phyloP scores from a whole-genome alignment of 495 filamentous ascomycete genomes.

The Astrothelium macrocarpum region DNA sequence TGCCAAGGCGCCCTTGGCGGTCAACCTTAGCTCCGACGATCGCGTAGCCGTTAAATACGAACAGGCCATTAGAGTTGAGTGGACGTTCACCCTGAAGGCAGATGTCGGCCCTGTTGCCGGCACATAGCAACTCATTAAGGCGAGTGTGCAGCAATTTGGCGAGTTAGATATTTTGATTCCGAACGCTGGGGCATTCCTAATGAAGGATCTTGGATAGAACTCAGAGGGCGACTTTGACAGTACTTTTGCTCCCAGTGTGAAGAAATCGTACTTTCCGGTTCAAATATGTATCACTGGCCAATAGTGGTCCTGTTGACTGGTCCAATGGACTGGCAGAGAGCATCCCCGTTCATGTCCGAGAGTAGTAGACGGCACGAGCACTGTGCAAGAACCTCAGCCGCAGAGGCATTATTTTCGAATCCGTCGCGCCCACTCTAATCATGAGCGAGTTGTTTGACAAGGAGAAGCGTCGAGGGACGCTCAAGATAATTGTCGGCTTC shows the following conservation, averaged over 20 bases:
- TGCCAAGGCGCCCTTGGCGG: slow-evolving; percentile 49
- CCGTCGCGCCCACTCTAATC: slow-evolving; percentile 55
- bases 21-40: slow-evolving; percentile 52
- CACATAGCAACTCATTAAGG: slow-evolving; percentile 37
- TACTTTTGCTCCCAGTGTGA: slow-evolving; percentile 51
- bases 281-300: slow-evolving; percentile 28
- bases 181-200: slow-evolving; percentile 48
- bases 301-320: not conserved
- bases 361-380: slow-evolving; percentile 59
- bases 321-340: slow-evolving; percentile 32
- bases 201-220: slow-evolving; percentile 44
- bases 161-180: slow-evolving; percentile 55
- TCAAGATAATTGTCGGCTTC: slow-evolving; percentile 43
- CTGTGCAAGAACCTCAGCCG: slow-evolving; percentile 55
- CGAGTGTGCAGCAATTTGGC: slow-evolving; percentile 37
- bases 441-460: slow-evolving; percentile 56
- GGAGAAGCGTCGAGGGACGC: slow-evolving; percentile 49
- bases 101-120: slow-evolving; percentile 35
- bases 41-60: slow-evolving; percentile 46
- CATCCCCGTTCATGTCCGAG: slow-evolving; percentile 47
- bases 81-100: slow-evolving; percentile 46
- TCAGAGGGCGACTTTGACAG: slow-evolving; percentile 52
- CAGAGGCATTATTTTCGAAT: slow-evolving; percentile 54
- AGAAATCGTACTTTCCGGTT: slow-evolving; percentile 56
- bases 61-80: slow-evolving; percentile 41